Evolutionary conservation across 1,284 basidiomycete genomes (phyloP).

Genomic region (Ganoderma lingzhi): DNA sequence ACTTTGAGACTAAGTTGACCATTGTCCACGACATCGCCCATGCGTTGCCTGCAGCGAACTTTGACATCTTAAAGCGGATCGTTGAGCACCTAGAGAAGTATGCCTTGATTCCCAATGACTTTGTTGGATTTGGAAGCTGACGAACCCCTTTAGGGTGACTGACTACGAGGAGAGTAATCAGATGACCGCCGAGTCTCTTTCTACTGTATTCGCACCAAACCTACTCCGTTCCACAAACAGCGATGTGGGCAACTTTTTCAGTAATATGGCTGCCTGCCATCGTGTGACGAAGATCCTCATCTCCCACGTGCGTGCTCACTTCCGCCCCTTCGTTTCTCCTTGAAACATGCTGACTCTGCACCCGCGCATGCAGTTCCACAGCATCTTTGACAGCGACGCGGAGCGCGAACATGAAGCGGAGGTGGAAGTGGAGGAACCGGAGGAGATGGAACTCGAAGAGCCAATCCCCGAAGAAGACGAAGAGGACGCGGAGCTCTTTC

Average conservation of each 20-base stretch:
- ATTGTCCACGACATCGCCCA: slow-evolving; percentile 74
- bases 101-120: slow-evolving; percentile 33
- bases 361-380: slow-evolving; percentile 47
- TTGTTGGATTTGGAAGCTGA: neutral
- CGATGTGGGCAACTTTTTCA: slow-evolving; percentile 76
- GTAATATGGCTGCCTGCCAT: slow-evolving; percentile 80
- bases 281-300: slow-evolving; percentile 82
- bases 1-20: slow-evolving; percentile 67
- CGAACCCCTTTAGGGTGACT: slow-evolving; percentile 62
- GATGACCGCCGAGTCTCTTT: slow-evolving; percentile 84
- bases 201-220: slow-evolving; percentile 86
- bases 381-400: slow-evolving; percentile 57
- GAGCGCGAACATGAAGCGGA: slow-evolving; percentile 51
- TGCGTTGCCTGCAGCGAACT: slow-evolving; percentile 72
- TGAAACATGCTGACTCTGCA: slow-evolving; percentile 5
- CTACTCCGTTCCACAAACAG: slow-evolving; percentile 74
- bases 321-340: neutral
- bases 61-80: slow-evolving; percentile 77
- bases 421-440: slow-evolving; percentile 46
- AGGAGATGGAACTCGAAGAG: slow-evolving; percentile 55
- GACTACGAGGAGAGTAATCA: slow-evolving; percentile 88
- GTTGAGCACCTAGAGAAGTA: slow-evolving; percentile 85
- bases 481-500: slow-evolving; percentile 43
- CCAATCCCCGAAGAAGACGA: slow-evolving; percentile 60
- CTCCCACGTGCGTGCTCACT: slow-evolving; percentile 66